Base-by-base conservation (phyloP, 768 basidiomycete genomes). In the Tricholoma terreum region DNA sequence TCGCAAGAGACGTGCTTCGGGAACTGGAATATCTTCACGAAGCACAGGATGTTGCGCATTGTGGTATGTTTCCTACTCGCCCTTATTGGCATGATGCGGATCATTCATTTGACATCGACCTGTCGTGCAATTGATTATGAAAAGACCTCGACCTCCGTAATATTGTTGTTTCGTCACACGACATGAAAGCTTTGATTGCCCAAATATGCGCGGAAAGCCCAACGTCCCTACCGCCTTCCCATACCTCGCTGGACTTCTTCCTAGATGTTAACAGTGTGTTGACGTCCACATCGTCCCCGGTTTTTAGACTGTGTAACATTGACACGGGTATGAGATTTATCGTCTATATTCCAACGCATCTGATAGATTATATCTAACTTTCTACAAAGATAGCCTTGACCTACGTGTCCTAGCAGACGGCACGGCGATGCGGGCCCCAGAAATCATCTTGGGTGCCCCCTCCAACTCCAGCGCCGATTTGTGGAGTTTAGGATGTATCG, bases 401-500 rank as follows among this genome's bases (percentile, higher is more conserved):
- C 34, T 53, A 17, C 21, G 19, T 50, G 48, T 49, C 3, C 17
- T 48, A 24, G 22, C 38, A 1, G 53, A 59, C 15, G 30, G 52
- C 6, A 46, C 52, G 24, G 58, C 54, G 6, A 57, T 69, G 17
- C 67, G 67, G 27, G 56, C 69, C 1, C 69, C 68, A 17, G 69
- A 71, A 55, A 33, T 65, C 17, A 61, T 70, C 19, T 54, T 71
- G 14, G 55, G 34, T 8, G 61, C 66, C 3, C 59, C 61, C 35
- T 66, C 63, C 36, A 52, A 56, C 2, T 58, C 68, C 0, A 61
- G 57, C 30, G 48, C 66, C 1, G 68, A 70, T 53, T 59, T 70
- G 27, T 71, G 70, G 70, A 58, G 66, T 14, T 34, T 72, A 12
- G 69, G 71, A 8, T 72, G 69, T 38, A 36, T 71, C 60, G 56